phyloP scores from a whole-genome alignment of 345 rosid genomes.

The Erysimum cheiranthoides region DNA sequence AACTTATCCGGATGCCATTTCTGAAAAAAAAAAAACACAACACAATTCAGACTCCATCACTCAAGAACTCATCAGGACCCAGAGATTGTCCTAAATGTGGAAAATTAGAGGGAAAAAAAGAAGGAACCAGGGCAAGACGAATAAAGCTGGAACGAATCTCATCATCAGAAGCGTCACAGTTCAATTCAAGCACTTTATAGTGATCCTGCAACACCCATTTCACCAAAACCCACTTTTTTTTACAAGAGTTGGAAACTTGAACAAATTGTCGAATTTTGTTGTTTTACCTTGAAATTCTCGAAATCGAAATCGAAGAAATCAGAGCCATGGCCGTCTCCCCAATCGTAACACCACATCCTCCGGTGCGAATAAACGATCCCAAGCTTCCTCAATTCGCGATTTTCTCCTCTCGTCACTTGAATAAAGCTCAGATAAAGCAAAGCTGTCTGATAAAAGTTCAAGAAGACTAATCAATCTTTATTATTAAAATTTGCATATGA shows the following conservation, averaged over 20 bases:
- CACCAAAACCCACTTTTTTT: neutral
- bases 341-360: constrained; percentile 45
- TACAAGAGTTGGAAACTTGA: neutral
- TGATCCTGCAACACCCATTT: constrained; percentile 63
- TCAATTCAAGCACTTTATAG: constrained; percentile 85
- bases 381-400: constrained; percentile 25
- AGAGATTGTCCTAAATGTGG: neutral
- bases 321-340: constrained; percentile 45
- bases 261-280: neutral
- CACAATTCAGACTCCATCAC: neutral
- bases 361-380: constrained; percentile 10
- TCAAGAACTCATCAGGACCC: neutral
- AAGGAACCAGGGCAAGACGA: constrained; percentile 82
- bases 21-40: constrained; percentile 49
- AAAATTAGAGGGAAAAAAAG: neutral
- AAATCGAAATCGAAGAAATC: constrained; percentile 75
- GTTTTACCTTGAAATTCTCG: constrained; percentile 67
- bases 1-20: constrained; percentile 98
- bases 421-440: constrained; percentile 7
- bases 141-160: constrained; percentile 90
- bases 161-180: constrained; percentile 81
- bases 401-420: constrained; percentile 15
- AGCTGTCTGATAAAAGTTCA: neutral
- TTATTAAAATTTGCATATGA: neutral
- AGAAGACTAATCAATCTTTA: neutral